These are phyloP conservation scores for Toxoplasma gondii DNA, from an alignment of 169 alveolate species.

Conservation along the genomic window DNA sequence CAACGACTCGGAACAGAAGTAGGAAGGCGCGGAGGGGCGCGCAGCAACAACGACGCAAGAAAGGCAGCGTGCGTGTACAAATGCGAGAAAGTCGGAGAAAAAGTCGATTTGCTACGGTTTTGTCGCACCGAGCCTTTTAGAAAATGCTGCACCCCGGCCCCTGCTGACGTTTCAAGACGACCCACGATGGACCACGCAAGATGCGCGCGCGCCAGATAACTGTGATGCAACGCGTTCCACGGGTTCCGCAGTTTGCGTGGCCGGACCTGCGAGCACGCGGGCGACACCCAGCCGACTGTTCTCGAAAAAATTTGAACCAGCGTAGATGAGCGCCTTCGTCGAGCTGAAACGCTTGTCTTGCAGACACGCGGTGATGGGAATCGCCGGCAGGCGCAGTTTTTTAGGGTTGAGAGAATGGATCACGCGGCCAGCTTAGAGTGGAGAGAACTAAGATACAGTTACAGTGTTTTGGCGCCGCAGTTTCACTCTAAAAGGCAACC, in stretches of 20 bases:
- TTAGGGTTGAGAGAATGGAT: too few species aligned
- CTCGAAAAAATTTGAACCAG: neutral
- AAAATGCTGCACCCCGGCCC: constrained; percentile 12
- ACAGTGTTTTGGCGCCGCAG: too few species aligned
- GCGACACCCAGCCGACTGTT: neutral
- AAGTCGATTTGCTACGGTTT: neutral
- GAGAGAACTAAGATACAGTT: too few species aligned
- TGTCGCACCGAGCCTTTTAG: neutral
- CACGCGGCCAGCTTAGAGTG: too few species aligned
- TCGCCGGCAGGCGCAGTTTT: too few species aligned
- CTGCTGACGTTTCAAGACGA: neutral
- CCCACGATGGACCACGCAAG: neutral
- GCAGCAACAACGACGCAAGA: neutral
- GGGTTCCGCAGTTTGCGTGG: neutral
- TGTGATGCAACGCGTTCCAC: neutral
- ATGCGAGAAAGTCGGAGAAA: neutral
- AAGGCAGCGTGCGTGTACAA: neutral
- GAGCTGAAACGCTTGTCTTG: neutral
- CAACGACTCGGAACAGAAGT: neutral
- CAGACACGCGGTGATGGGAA: neutral
- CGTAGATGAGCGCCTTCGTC: neutral
- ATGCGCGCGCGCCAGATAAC: constrained; percentile 4
- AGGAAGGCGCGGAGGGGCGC: neutral
- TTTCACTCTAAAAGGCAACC: too few species aligned
- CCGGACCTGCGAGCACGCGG: neutral